Conservation (phyloP, 805 yeast genomes). For the Myxozyma neotropica region DNA sequence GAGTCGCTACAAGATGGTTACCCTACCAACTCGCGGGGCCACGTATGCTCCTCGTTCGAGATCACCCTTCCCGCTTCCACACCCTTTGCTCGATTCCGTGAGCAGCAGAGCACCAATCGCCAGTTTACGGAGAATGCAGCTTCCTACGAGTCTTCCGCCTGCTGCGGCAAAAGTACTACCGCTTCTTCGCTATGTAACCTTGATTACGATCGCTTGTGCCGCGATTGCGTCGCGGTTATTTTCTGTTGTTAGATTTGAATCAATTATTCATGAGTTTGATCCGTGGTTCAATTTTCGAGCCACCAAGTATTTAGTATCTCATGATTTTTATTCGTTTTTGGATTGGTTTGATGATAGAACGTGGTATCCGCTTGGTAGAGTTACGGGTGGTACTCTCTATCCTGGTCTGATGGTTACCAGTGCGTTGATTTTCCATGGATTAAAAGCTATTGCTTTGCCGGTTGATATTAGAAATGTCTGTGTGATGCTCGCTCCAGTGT, state of each 20-base stretch:
- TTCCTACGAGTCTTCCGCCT: constrained; percentile 9
- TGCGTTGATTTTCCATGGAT: constrained; percentile 79
- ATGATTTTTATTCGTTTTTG: constrained; percentile 85
- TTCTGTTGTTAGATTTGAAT: constrained; percentile 94
- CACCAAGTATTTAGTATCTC: constrained; percentile 82
- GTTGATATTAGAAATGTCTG: constrained; percentile 94
- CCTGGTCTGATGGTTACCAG: constrained; percentile 99
- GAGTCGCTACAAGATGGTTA: too few relatives aligned
- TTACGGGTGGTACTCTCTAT: constrained; percentile 96
- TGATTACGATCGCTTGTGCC: constrained; percentile 55
- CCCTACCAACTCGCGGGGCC: too few relatives aligned
- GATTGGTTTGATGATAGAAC: constrained; percentile 99
- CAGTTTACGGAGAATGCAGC: background rate
- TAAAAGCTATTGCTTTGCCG: constrained; percentile 71
- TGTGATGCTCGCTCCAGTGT: constrained; percentile 95
- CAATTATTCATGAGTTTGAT: constrained; percentile 92
- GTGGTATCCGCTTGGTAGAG: constrained; percentile 99
- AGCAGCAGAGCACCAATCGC: too few relatives aligned
- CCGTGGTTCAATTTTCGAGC: constrained; percentile 98
- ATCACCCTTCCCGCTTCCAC: too few relatives aligned
- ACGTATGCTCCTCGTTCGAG: too few relatives aligned
- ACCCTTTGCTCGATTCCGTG: too few relatives aligned
- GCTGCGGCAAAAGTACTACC: constrained; percentile 22
- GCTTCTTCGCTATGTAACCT: constrained; percentile 20
- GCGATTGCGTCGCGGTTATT: constrained; percentile 90